phyloP scores from a whole-genome alignment of 2,329 filamentous ascomycete genomes.

The Leptographium wingfieldii region DNA sequence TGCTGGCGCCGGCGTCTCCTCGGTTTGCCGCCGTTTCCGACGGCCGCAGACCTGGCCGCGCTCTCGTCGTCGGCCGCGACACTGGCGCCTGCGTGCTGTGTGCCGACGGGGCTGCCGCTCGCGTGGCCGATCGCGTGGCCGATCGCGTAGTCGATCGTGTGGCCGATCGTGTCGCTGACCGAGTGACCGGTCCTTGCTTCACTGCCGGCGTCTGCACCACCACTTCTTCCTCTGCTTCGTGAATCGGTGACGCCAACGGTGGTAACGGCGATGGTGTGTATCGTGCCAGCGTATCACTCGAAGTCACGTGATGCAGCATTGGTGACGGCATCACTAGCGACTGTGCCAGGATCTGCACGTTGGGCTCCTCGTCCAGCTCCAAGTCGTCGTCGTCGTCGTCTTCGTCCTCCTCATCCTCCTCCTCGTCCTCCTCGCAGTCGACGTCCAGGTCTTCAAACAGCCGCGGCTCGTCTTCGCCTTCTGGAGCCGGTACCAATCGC shows the following conservation, averaged over 20 bases:
- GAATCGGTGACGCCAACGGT: not conserved
- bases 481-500: conserved; percentile 1
- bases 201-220: not conserved
- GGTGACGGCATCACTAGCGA: conserved; percentile 20
- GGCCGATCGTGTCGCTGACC: no score
- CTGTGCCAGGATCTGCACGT: conserved; percentile 32
- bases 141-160: no score
- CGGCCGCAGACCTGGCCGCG: conserved; percentile 27
- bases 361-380: conserved; percentile 30
- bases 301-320: conserved; percentile 7
- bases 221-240: not conserved
- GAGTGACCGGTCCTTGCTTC: not conserved
- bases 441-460: conserved; percentile 14
- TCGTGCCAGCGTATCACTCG: conserved; percentile 21
- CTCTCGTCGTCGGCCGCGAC: not conserved
- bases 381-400: conserved; percentile 29
- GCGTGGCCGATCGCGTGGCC: not conserved
- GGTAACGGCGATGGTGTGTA: not conserved
- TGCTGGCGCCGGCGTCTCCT: conserved; percentile 9
- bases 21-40: conserved; percentile 38
- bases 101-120: not conserved
- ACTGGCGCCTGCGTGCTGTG: not conserved
- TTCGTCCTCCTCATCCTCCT: conserved; percentile 15
- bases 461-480: conserved; percentile 14
- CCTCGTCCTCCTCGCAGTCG: conserved; percentile 15